Evolutionary conservation across 1,284 basidiomycete genomes (phyloP).

Genomic region (Exsudoporus floridanus): DNA sequence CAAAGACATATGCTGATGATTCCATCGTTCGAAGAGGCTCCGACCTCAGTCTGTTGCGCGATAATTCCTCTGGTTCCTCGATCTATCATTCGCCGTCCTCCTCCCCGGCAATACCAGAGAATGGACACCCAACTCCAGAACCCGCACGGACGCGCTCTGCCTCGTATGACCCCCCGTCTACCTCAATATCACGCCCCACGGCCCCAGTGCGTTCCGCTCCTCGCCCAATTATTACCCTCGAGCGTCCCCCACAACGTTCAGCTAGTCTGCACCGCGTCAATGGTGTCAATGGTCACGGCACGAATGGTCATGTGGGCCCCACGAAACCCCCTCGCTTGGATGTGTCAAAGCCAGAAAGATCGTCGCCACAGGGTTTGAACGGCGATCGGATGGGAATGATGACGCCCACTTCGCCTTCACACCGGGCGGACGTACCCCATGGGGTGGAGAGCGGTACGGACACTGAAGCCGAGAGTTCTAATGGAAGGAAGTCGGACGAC

Average conservation of each 20-base stretch:
- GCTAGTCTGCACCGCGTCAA: slow-evolving; percentile 23
- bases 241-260: slow-evolving; percentile 28
- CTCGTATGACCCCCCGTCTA: slow-evolving; percentile 23
- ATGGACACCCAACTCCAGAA: slow-evolving; percentile 21
- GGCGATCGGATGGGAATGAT: slow-evolving; percentile 34
- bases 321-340: slow-evolving; percentile 20
- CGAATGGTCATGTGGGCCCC: slow-evolving; percentile 12
- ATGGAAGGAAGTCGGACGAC: slow-evolving; percentile 35
- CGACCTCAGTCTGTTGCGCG: slow-evolving; percentile 23
- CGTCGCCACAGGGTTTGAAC: slow-evolving; percentile 22
- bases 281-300: slow-evolving; percentile 1
- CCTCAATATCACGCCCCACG: slow-evolving; percentile 8
- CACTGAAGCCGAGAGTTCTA: slow-evolving; percentile 56
- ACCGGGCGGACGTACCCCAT: slow-evolving; percentile 65
- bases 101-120: slow-evolving; percentile 31
- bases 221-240: slow-evolving; percentile 24
- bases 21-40: slow-evolving; percentile 19
- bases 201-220: slow-evolving; percentile 19
- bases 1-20: slow-evolving; percentile 17
- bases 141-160: slow-evolving; percentile 20
- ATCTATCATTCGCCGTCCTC: slow-evolving; percentile 34
- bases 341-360: slow-evolving; percentile 14
- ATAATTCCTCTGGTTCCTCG: slow-evolving; percentile 32
- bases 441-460: slow-evolving; percentile 73
- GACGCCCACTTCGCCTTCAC: slow-evolving; percentile 56